These are phyloP conservation scores for Diplosphaera chodatii DNA, from an alignment of 139 green algal species.

Conservation along the genomic window DNA sequence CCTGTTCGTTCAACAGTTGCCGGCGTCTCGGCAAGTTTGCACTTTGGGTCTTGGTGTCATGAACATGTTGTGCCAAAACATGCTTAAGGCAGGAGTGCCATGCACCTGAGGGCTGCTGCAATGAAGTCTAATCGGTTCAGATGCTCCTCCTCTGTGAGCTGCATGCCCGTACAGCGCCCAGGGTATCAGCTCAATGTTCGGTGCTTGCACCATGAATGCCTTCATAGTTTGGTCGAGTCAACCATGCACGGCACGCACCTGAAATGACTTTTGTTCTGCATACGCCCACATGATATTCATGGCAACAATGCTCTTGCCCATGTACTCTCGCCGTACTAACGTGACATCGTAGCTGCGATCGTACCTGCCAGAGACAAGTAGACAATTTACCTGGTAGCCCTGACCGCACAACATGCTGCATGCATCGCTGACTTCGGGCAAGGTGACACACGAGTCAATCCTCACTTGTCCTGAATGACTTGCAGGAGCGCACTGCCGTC, in stretches of 20 bases:
- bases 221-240: too few relatives aligned
- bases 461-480: constrained; percentile 10
- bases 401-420: not conserved
- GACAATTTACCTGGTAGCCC: too few relatives aligned
- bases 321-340: constrained; percentile 7
- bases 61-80: not conserved
- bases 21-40: too few relatives aligned
- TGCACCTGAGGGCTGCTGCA: constrained; percentile 14
- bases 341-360: constrained; percentile 12
- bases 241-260: constrained; percentile 5
- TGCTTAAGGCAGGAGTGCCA: too few relatives aligned
- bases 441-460: not conserved
- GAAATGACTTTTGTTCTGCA: constrained; percentile 10
- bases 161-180: not conserved
- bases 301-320: constrained; percentile 15
- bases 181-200: too few relatives aligned
- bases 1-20: too few relatives aligned
- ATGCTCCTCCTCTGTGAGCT: constrained; percentile 14
- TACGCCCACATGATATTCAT: constrained; percentile 23
- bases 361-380: constrained; percentile 10
- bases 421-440: not conserved
- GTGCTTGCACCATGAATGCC: too few relatives aligned
- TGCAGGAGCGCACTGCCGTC: constrained; percentile 10
- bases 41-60: not conserved
- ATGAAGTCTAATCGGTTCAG: constrained; percentile 13